These are phyloP conservation scores for Drosera spatulata DNA, from an alignment of 179 eudicot genomes.

Conservation along the genomic window DNA sequence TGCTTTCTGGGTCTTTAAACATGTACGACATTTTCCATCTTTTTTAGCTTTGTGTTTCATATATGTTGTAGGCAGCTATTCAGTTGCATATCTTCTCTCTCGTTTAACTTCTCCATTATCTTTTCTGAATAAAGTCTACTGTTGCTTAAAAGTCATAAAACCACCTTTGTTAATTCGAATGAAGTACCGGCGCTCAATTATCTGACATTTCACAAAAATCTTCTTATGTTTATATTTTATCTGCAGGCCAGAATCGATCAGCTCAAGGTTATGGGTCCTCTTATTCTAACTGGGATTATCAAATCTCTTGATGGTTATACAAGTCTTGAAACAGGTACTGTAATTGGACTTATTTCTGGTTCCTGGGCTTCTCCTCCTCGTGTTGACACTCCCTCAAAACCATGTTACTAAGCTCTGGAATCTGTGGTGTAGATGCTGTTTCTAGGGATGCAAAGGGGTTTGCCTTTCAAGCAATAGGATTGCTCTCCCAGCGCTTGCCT, in stretches of 20 bases:
- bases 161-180: background rate
- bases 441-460: constrained; percentile 77
- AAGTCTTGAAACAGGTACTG: constrained; percentile 55
- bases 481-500: constrained; percentile 91
- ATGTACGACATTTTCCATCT: constrained; percentile 41
- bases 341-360: background rate
- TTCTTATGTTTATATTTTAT: constrained; percentile 1
- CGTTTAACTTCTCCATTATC: too few relatives aligned
- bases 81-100: too few relatives aligned
- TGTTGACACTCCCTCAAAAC: constrained; percentile 3
- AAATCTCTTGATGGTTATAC: constrained; percentile 70
- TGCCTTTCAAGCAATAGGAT: constrained; percentile 88
- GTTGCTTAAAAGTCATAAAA: too few relatives aligned
- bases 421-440: constrained; percentile 43
- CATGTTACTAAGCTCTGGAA: constrained; percentile 9
- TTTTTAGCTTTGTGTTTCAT: constrained; percentile 1
- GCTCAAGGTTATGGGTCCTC: constrained; percentile 90
- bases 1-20: constrained; percentile 97
- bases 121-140: too few relatives aligned
- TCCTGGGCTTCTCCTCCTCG: background rate
- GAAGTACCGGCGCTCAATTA: background rate
- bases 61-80: background rate
- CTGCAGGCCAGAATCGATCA: constrained; percentile 77
- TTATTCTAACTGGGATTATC: constrained; percentile 68
- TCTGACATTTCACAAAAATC: background rate